Evolutionary conservation across 164 flowering plant genomes (phyloP).

Genomic region (Saururus chinensis): DNA sequence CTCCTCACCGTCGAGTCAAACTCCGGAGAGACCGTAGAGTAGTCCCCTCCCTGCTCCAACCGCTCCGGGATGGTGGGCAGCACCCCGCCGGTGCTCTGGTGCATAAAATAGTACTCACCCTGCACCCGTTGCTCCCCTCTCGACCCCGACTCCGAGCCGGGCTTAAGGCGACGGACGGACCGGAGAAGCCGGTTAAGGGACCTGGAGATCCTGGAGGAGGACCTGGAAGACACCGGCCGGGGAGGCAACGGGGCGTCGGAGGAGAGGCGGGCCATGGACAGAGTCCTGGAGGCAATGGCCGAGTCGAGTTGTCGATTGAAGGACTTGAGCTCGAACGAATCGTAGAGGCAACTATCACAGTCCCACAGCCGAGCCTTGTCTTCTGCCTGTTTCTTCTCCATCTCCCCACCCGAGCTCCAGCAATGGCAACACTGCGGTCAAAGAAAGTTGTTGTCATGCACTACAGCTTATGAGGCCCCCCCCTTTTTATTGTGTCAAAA

Average conservation of each 20-base stretch:
- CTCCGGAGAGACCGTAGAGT: constrained; percentile 27
- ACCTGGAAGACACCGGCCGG: constrained; percentile 7
- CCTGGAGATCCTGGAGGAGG: constrained; percentile 42
- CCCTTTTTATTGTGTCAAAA: no score
- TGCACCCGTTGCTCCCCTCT: constrained; percentile 1
- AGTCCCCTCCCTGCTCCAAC: constrained; percentile 25
- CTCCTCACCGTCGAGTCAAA: constrained; percentile 19
- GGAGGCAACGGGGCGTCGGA: constrained; percentile 8
- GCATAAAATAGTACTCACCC: constrained; percentile 16
- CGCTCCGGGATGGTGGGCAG: constrained; percentile 39
- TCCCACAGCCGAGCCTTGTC: constrained; percentile 49
- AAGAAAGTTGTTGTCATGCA: background rate
- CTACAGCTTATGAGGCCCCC: no score
- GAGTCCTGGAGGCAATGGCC: constrained; percentile 36
- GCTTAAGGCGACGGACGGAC: constrained; percentile 31
- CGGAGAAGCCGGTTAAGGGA: constrained; percentile 44
- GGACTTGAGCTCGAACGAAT: constrained; percentile 82
- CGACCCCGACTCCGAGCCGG: background rate
- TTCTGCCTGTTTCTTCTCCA: background rate
- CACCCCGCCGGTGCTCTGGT: constrained; percentile 27
- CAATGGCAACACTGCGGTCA: background rate
- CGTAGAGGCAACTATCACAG: constrained; percentile 79
- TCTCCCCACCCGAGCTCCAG: constrained; percentile 6
- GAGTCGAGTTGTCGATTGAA: constrained; percentile 74
- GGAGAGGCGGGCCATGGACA: constrained; percentile 5